Evolutionary conservation across 345 rosid species (phyloP).

Genomic region (Populus alba): DNA sequence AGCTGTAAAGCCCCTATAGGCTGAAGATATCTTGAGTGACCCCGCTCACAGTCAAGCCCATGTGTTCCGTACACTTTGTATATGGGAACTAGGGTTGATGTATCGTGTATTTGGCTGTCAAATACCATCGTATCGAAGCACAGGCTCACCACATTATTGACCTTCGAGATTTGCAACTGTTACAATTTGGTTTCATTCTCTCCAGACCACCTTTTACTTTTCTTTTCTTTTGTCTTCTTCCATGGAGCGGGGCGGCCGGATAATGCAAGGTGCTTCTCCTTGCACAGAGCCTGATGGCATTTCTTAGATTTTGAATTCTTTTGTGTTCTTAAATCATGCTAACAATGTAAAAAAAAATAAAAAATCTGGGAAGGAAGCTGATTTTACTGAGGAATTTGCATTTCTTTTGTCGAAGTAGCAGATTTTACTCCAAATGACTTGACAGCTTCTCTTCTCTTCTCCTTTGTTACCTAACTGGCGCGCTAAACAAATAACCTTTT

Average conservation of each 20-base stretch:
- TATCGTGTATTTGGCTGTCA: neutral
- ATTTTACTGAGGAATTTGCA: too few relatives aligned
- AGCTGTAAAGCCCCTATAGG: neutral
- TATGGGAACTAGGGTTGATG: neutral
- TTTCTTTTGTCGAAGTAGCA: neutral
- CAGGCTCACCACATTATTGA: neutral
- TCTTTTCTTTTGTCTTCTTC: neutral
- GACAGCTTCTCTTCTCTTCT: neutral
- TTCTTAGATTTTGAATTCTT: too few relatives aligned
- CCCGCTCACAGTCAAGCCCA: neutral
- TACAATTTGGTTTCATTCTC: neutral
- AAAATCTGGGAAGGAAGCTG: too few relatives aligned
- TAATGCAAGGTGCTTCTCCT: neutral
- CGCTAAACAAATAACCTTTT: neutral
- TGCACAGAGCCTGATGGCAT: neutral
- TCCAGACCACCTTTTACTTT: neutral
- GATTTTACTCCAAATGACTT: neutral
- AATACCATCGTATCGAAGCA: neutral
- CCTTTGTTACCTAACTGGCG: neutral
- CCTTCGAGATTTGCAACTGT: neutral
- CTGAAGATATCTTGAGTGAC: neutral
- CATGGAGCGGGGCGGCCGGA: neutral
- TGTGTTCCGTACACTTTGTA: neutral
- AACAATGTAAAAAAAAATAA: too few relatives aligned
- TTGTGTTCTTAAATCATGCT: too few relatives aligned